Evolutionary conservation across 208 protist genomes (phyloP).

Genomic region (Leishmania gerbilli): DNA sequence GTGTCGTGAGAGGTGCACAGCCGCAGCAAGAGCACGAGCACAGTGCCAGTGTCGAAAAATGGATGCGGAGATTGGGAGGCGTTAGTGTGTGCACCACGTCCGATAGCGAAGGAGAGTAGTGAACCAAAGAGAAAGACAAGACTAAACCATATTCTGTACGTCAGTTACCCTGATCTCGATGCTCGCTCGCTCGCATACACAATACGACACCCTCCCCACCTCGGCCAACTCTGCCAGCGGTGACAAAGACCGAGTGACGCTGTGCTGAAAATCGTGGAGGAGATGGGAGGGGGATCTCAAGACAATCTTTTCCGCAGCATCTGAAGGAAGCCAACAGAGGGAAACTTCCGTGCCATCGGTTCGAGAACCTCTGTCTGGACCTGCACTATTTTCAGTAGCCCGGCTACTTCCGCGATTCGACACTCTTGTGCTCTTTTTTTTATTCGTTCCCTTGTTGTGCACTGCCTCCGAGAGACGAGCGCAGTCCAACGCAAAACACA

Average conservation of each 20-base stretch:
- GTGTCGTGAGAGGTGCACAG: neutral
- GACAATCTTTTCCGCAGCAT: neutral
- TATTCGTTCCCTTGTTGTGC: neutral
- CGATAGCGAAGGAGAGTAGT: neutral
- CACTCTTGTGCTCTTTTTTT: neutral
- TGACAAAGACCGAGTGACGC: neutral
- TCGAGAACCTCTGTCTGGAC: neutral
- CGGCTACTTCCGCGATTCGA: neutral
- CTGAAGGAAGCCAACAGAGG: neutral
- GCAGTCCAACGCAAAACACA: neutral
- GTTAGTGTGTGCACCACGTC: neutral
- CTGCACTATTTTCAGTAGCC: neutral
- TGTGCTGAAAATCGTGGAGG: neutral
- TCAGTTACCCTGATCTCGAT: neutral
- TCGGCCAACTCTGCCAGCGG: neutral
- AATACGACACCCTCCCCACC: neutral
- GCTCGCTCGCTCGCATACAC: neutral
- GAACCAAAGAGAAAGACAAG: neutral
- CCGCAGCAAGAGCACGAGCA: neutral
- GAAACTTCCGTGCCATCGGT: too few species aligned
- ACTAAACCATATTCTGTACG: neutral
- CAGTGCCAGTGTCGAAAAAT: neutral
- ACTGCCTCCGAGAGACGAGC: neutral
- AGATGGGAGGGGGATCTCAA: neutral
- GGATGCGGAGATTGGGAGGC: neutral